Percentiles rank a stretch among this genome's conserved stretches.
phyloP scores from a whole-genome alignment of 805 yeast species.

The Teunomyces pallodes region DNA sequence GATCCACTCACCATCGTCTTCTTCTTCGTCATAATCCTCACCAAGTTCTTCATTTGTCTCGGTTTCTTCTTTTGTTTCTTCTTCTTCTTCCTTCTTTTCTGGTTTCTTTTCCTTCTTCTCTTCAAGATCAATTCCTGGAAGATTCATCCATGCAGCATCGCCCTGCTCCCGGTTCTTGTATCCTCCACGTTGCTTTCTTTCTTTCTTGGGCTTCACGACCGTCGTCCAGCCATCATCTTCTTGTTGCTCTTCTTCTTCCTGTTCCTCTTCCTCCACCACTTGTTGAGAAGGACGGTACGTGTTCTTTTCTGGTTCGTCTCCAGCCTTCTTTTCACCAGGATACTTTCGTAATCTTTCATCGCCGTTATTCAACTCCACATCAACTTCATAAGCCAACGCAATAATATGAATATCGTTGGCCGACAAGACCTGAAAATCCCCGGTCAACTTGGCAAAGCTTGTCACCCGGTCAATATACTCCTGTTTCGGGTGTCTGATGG shows the following conservation, averaged over 20 bases:
- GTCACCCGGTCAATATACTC: constrained; percentile 62
- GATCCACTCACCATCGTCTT: constrained; percentile 89
- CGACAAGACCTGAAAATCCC: constrained; percentile 86
- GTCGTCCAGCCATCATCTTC: constrained; percentile 24
- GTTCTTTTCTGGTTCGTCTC: background rate
- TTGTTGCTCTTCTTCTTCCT: constrained; percentile 7
- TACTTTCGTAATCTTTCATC: constrained; percentile 65
- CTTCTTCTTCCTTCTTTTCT: constrained; percentile 9
- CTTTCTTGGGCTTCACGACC: constrained; percentile 15
- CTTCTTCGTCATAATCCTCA: constrained; percentile 68
- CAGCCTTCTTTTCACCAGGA: constrained; percentile 61
- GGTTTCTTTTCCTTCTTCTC: constrained; percentile 7
- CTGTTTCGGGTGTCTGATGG: constrained; percentile 73
- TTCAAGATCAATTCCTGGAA: constrained; percentile 5
- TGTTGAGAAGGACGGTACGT: constrained; percentile 3
- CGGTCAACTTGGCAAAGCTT: constrained; percentile 81
- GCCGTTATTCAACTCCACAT: constrained; percentile 65
- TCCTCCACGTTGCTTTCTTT: background rate
- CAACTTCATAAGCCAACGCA: constrained; percentile 88
- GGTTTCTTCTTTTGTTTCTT: constrained; percentile 6
- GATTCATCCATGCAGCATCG: constrained; percentile 2
- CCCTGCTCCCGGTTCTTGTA: constrained; percentile 7
- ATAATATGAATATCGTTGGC: constrained; percentile 89
- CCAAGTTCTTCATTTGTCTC: constrained; percentile 13
- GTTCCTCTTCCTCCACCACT: constrained; percentile 8